Evolutionary conservation across 2,329 filamentous ascomycete species (phyloP), one percentile per base, ranked within the genome.

Genomic region (Cordyceps farinosa): DNA sequence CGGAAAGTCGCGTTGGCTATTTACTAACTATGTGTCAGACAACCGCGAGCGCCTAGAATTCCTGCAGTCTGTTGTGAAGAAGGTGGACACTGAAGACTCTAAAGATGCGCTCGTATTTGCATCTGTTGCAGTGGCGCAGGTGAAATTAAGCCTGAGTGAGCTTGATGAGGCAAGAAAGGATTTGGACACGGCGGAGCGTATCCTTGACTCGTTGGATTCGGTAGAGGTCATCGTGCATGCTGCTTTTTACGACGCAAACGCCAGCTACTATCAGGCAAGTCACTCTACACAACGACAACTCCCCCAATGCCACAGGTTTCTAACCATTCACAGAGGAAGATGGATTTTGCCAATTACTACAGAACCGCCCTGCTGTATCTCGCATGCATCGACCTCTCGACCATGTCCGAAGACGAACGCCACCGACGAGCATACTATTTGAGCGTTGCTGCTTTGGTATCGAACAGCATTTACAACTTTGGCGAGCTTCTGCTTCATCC

Each of bases 381-480:
- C 63, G 95, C 95, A 66, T 99, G 95, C 78, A 91, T 99, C 73
- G 90, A 97, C 71, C 80, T 97, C 67, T 83, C 87, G 65, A 84
- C 90, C 62, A 83, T 99, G 64, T 83, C 88, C 50, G 80, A 87
- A 61, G 81, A 84, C 61, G 93, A 99, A 76, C 89, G 91, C 70
- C 88, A 89, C 75, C 85, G 84, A 65, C 88, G 94, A 70, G 95
- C 95, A 51, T 96, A 97, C 79, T 92, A 97, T 75, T 88, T 99
- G 66, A 90, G 90, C 72, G 89, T 98, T 61, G 92, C 95, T 34
- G 95, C 95, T 10, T 84, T 99, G 9, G 90, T 97, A 45, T 97
- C 93, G 57, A 91, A 94, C 72, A 91, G 87, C 71, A 99, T 98
- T 80, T 98, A 99, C 86, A 99, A 99, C 82, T 99, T 99, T 71